Evolutionary conservation across 2,329 filamentous ascomycete genomes (phyloP).

Genomic region (Fusarium liriodendri): DNA sequence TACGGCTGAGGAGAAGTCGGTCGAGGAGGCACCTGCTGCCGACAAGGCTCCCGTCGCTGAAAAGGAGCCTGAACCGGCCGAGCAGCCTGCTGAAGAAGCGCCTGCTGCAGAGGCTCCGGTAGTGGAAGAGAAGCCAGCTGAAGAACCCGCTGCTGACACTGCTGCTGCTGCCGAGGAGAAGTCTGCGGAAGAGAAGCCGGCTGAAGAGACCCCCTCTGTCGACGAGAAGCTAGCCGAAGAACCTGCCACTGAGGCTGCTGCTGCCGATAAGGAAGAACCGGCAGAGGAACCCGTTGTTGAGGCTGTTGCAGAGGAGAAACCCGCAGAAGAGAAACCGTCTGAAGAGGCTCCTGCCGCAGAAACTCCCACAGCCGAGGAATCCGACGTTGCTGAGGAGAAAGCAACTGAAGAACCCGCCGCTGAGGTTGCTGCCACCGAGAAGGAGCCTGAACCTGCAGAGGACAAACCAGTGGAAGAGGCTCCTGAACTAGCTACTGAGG

Average conservation of each 20-base stretch:
- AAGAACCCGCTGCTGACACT: neutral
- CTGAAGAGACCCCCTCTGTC: neutral
- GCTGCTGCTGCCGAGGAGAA: neutral
- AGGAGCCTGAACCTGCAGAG: neutral
- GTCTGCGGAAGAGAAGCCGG: conserved; percentile 10
- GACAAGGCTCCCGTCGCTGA: neutral
- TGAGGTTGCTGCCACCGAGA: neutral
- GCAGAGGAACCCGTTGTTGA: conserved; percentile 5
- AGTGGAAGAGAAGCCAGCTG: neutral
- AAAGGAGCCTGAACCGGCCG: neutral
- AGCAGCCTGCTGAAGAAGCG: neutral
- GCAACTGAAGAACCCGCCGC: neutral
- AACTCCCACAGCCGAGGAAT: conserved; percentile 3
- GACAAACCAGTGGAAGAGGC: neutral
- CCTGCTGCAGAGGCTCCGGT: neutral
- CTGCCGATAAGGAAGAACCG: conserved; percentile 6
- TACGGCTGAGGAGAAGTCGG: neutral
- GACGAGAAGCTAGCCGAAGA: conserved; percentile 1
- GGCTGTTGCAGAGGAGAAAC: conserved; percentile 10
- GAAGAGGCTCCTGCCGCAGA: conserved; percentile 22
- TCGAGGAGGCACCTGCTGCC: neutral
- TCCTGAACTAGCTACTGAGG: neutral
- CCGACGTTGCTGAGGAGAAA: conserved; percentile 13
- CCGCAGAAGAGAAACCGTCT: conserved; percentile 21
- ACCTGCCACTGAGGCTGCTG: neutral